Evolutionary conservation across 306 rosid genomes (phyloP), one percentile per base, ranked within the genome.

Genomic region (Inga oerstediana): DNA sequence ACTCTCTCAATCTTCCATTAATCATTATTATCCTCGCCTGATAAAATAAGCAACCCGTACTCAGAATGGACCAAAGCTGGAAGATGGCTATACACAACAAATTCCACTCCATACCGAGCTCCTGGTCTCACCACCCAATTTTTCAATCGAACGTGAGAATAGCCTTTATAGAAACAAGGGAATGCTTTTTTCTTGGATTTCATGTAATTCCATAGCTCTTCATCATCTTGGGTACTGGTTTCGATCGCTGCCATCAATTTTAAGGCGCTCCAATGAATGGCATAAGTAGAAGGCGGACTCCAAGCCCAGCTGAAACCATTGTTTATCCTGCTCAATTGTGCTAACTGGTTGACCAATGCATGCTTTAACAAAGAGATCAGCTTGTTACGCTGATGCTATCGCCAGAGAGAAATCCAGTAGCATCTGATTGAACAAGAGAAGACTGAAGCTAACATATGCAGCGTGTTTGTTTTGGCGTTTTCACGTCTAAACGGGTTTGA

Each of bases 51-150:
- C 74, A 94, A 93, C 27, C 91, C 94, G 51, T 73, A 94, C 85
- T 92, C 95, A 30, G 98, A 91, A 81, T 92, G 98, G 44, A 92
- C 92, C 61, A 90, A 89, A 77, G 88, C 80, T 3, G 95, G 98
- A 82, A 88, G 97, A 77, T 92, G 93, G 20, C 95, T 90, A 82
- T 92, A 89, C 15, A 92, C 92, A 41, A 89, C 87, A 45, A 91
- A 92, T 82, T 92, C 97, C 17, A 79, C 98, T 45, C 97, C 94
- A 35, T 89, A 94, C 75, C 87, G 89, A 82, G 84, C 83, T 51
- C 97, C 98, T 3, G 95, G 85, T 74, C 87, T 88, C 74, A 91
- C 98, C 0, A 91, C 95, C 97, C 97, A 91, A 68, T 92, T 92
- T 79, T 92, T 94, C 82, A 74, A 73, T 52, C 94, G 84, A 80